Percentiles rank a stretch among this genome's conserved stretches.
Conservation (phyloP, 768 basidiomycete species). For the Kwoniella dejecticola region DNA sequence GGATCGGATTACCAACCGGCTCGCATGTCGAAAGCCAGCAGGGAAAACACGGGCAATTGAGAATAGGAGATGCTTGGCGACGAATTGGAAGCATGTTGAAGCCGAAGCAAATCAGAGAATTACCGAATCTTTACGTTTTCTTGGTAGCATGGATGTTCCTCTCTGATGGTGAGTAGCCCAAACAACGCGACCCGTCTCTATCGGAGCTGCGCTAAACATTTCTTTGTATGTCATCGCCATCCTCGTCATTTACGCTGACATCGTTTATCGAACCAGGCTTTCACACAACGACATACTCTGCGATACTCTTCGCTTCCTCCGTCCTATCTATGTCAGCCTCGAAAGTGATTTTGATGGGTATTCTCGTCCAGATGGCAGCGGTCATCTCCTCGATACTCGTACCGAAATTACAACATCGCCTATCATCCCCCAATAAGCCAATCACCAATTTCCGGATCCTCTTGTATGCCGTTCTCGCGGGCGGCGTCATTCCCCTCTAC, state of each 20-base stretch:
- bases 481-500: slow-evolving; percentile 71
- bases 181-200: not conserved
- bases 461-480: slow-evolving; percentile 67
- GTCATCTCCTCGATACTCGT: slow-evolving; percentile 82
- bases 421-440: slow-evolving; percentile 38
- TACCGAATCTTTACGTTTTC: slow-evolving; percentile 84
- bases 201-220: not conserved
- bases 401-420: slow-evolving; percentile 70
- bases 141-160: slow-evolving; percentile 93
- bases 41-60: slow-evolving; percentile 6
- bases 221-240: not conserved
- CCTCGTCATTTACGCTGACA: no score
- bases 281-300: slow-evolving; percentile 88
- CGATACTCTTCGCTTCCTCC: slow-evolving; percentile 90
- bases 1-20: slow-evolving; percentile 67
- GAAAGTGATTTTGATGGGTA: slow-evolving; percentile 75
- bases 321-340: slow-evolving; percentile 76
- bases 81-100: slow-evolving; percentile 73
- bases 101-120: slow-evolving; percentile 69
- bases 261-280: no score
- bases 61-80: slow-evolving; percentile 68
- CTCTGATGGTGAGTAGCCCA: slow-evolving; percentile 80
- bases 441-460: slow-evolving; percentile 73
- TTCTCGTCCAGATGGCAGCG: slow-evolving; percentile 71
- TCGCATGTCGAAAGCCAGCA: not conserved